phyloP scores from a whole-genome alignment of 495 filamentous ascomycete species.

The Gamarada debralockiae region DNA sequence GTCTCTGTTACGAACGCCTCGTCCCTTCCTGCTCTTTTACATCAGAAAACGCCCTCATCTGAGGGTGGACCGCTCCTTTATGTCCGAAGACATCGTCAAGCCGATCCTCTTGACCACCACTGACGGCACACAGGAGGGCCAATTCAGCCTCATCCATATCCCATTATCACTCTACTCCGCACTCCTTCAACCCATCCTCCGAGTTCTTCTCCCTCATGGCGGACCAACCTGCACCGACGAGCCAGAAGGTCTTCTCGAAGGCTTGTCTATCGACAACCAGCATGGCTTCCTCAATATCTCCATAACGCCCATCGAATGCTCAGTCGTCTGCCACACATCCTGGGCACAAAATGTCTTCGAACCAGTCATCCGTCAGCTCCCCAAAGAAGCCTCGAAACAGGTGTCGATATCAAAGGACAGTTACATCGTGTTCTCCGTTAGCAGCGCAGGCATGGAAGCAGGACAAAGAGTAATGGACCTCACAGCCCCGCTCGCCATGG shows the following conservation, averaged over 20 bases:
- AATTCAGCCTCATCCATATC: conserved; percentile 86
- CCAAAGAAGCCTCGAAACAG: conserved; percentile 39
- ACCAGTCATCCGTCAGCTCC: conserved; percentile 57
- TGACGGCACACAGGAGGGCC: conserved; percentile 66
- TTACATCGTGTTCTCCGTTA: conserved; percentile 84
- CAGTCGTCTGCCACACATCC: conserved; percentile 76
- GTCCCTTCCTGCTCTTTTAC: conserved; percentile 19
- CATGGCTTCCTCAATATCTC: conserved; percentile 91
- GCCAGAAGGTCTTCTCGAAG: conserved; percentile 35
- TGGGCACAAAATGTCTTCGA: conserved; percentile 71
- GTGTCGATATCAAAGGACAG: conserved; percentile 77
- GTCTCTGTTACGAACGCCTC: conserved; percentile 20
- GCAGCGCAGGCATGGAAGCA: conserved; percentile 83
- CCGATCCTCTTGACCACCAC: conserved; percentile 12
- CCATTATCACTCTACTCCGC: conserved; percentile 75
- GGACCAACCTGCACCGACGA: conserved; percentile 20
- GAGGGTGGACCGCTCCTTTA: conserved; percentile 9
- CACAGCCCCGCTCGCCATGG: conserved; percentile 85
- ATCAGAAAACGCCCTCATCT: conserved; percentile 16
- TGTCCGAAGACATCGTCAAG: conserved; percentile 17
- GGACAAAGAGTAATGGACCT: conserved; percentile 92
- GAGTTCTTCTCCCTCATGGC: conserved; percentile 59
- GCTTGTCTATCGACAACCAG: conserved; percentile 41
- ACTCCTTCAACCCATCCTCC: conserved; percentile 79
- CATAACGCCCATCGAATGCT: conserved; percentile 89